Conservation (phyloP, 345 rosid genomes). For the Boechera stricta region DNA sequence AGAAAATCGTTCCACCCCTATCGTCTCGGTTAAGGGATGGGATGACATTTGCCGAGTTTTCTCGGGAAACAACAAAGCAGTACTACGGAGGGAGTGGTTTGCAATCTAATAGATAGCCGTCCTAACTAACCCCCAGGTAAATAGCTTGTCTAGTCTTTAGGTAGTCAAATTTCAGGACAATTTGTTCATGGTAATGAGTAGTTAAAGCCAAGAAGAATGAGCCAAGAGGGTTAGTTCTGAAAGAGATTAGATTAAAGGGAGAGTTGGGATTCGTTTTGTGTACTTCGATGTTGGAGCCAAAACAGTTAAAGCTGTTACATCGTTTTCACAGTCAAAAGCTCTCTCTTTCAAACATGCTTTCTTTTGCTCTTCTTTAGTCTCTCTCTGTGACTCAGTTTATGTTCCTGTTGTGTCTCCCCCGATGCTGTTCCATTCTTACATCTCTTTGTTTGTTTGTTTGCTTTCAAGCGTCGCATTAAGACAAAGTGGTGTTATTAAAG, state of each 20-base stretch:
- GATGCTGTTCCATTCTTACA: slow-evolving; percentile 33
- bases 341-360: slow-evolving; percentile 32
- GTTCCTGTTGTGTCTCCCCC: slow-evolving; percentile 43
- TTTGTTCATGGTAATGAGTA: slow-evolving; percentile 5
- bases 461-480: slow-evolving; percentile 34
- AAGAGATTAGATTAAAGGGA: slow-evolving; percentile 28
- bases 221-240: slow-evolving; percentile 28
- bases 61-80: slow-evolving; percentile 82
- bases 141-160: slow-evolving; percentile 15
- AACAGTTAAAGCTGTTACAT: slow-evolving; percentile 39
- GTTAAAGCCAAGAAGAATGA: slow-evolving; percentile 28
- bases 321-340: slow-evolving; percentile 46
- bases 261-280: slow-evolving; percentile 37
- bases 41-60: slow-evolving; percentile 88
- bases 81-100: slow-evolving; percentile 87
- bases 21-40: slow-evolving; percentile 76
- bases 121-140: background rate
- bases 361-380: slow-evolving; percentile 29
- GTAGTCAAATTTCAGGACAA: slow-evolving; percentile 13
- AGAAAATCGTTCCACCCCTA: slow-evolving; percentile 68
- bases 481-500: slow-evolving; percentile 44
- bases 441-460: slow-evolving; percentile 27
- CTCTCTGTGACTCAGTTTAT: slow-evolving; percentile 37
- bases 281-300: slow-evolving; percentile 45
- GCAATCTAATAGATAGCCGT: slow-evolving; percentile 62